A percentile compares a stretch with the other conserved stretches of the same genome.
These are phyloP conservation scores for rapeseed (Brassica napus) DNA, from an alignment of 345 rosid genomes.

Conservation along the genomic window DNA sequence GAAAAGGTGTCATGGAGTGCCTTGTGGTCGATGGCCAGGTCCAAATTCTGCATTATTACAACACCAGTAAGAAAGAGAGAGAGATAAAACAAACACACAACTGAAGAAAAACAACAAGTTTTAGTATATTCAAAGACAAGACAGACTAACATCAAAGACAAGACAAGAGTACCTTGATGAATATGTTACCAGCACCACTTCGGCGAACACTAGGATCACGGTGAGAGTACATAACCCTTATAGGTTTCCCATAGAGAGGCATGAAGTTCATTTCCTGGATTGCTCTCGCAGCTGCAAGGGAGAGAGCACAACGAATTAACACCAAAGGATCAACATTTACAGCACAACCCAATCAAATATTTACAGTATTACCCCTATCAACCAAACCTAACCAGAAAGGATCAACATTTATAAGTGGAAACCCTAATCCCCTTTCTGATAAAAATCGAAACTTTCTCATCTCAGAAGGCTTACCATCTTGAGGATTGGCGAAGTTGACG, in stretches of 20 bases:
- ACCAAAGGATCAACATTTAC: neutral
- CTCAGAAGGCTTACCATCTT: slow-evolving; percentile 54
- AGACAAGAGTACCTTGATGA: slow-evolving; percentile 66
- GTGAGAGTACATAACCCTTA: slow-evolving; percentile 85
- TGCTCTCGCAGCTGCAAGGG: slow-evolving; percentile 75
- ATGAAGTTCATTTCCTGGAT: slow-evolving; percentile 78
- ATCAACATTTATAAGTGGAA: neutral
- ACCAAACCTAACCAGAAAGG: neutral
- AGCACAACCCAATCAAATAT: neutral
- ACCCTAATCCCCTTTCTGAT: neutral
- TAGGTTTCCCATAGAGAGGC: slow-evolving; percentile 69
- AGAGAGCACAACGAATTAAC: neutral
- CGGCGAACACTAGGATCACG: slow-evolving; percentile 74
- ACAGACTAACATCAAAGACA: neutral
- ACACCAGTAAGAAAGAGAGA: neutral
- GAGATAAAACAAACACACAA: neutral
- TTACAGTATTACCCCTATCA: neutral
- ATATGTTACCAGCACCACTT: slow-evolving; percentile 93
- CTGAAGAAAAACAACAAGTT: neutral
- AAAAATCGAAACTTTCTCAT: neutral
- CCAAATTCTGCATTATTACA: slow-evolving; percentile 64
- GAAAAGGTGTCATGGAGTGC: slow-evolving; percentile 86
- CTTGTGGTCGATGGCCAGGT: slow-evolving; percentile 85
- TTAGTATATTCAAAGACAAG: too few relatives aligned
- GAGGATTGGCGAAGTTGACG: slow-evolving; percentile 72